Conservation (phyloP, 2,329 filamentous ascomycete genomes). For the Helotiales sp. region DNA sequence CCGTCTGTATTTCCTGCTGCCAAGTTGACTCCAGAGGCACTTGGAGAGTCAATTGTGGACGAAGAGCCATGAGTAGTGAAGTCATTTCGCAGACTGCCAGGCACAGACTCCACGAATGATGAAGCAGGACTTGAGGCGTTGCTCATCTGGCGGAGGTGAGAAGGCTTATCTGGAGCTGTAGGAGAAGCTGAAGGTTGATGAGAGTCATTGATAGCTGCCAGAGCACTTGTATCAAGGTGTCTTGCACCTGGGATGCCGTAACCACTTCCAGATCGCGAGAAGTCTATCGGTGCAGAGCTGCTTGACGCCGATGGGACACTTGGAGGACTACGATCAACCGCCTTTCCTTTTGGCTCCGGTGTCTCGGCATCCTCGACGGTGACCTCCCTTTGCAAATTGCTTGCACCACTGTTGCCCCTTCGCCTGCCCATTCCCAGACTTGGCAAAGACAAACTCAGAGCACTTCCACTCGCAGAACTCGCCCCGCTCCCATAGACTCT, state of each 20-base stretch:
- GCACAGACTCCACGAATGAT: conserved; percentile 71
- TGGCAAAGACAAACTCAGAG: conserved; percentile 61
- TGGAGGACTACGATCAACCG: conserved; percentile 59
- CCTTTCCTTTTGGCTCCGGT: conserved; percentile 66
- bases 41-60: conserved; percentile 56
- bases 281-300: conserved; percentile 32
- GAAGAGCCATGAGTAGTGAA: conserved; percentile 45
- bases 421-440: conserved; percentile 51
- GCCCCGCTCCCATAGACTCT: conserved; percentile 53
- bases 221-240: conserved; percentile 32
- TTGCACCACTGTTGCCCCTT: conserved; percentile 63
- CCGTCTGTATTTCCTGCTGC: conserved; percentile 50
- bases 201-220: conserved; percentile 43
- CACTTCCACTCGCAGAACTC: conserved; percentile 65
- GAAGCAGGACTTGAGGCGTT: conserved; percentile 85
- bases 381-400: conserved; percentile 63
- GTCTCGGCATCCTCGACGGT: conserved; percentile 52
- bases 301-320: conserved; percentile 10
- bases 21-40: conserved; percentile 59
- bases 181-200: conserved; percentile 50
- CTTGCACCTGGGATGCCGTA: conserved; percentile 32
- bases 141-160: conserved; percentile 81
- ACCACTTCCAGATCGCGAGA: conserved; percentile 28
- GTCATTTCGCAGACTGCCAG: conserved; percentile 49
- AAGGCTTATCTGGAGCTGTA: conserved; percentile 63